Evolutionary conservation across 179 eudicot genomes (phyloP).

Genomic region (Drosera spatulata): DNA sequence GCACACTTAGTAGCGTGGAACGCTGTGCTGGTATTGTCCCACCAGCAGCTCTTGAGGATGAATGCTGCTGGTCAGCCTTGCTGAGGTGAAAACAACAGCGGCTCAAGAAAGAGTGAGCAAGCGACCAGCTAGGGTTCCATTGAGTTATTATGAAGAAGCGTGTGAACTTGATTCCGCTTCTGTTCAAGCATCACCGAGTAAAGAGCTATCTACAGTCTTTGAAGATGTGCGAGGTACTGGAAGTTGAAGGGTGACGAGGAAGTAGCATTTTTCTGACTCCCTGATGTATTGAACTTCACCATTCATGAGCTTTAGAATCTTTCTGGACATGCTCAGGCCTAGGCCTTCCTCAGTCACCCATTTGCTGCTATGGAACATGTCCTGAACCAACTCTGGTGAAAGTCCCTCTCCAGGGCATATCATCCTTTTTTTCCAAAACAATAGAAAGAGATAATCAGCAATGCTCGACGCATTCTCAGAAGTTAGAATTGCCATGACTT

Average conservation of each 20-base stretch:
- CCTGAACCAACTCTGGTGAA: slow-evolving; percentile 81
- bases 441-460: background rate
- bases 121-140: too few relatives aligned
- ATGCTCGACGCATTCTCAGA: background rate
- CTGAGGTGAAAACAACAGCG: too few relatives aligned
- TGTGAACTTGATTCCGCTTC: too few relatives aligned
- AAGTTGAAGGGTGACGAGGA: slow-evolving; percentile 63
- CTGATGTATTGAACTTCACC: slow-evolving; percentile 89
- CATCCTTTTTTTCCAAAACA: slow-evolving; percentile 33
- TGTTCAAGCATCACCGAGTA: too few relatives aligned
- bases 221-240: slow-evolving; percentile 21
- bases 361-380: slow-evolving; percentile 75
- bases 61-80: too few relatives aligned
- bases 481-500: background rate
- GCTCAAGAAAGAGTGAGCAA: too few relatives aligned
- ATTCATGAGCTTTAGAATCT: slow-evolving; percentile 73
- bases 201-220: background rate
- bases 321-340: slow-evolving; percentile 85
- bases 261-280: slow-evolving; percentile 86
- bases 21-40: too few relatives aligned
- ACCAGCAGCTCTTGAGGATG: too few relatives aligned
- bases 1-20: too few relatives aligned
- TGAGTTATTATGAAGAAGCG: too few relatives aligned
- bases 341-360: slow-evolving; percentile 90
- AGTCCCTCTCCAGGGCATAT: slow-evolving; percentile 90